Evolutionary conservation across 2,329 filamentous ascomycete genomes (phyloP), one percentile per base, ranked within the genome.

Genomic region (Penicillium fuscoglaucum): DNA sequence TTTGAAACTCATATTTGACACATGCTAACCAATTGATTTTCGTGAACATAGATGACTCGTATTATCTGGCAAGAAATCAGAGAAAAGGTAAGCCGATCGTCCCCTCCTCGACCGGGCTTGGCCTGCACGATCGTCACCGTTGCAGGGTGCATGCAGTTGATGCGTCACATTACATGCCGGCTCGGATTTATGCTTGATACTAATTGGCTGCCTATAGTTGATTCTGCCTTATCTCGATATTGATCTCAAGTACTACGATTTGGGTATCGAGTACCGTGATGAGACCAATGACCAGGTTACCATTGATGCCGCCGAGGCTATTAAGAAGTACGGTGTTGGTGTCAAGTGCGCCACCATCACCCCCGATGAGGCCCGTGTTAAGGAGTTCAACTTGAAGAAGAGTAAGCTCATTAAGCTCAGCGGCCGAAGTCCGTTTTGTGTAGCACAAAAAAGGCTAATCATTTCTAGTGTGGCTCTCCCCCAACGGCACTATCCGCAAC

Each of bases 271-370:
- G 76, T 96, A 96, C 85, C 90, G 95, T 75, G 93, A 99, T 77
- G 80, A 96, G 85, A 98, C 95, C 76, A 87, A 96, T 77, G 95
- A 98, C 79, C 85, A 97, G 82, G 93, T 99, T 79, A 99, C 95
- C 63, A 77, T 93, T 69, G 95, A 98, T 74, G 90, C 93, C 55
- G 95, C 95, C 56, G 91, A 96, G 82, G 95, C 95, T 44, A 98
- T 98, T 82, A 93, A 96, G 86, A 96, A 97, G 84, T 97, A 98
- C 84, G 91, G 89, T 60, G 95, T 99, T 55, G 95, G 93, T 78
- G 91, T 99, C 82, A 99, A 99, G 85, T 99, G 95, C 79, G 95
- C 95, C 66, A 99, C 95, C 76, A 99, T 99, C 81, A 99, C 95
- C 44, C 95, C 95, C 40, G 95, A 99, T 76, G 95, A 99, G 85